Evolutionary conservation across 2,329 filamentous ascomycete genomes (phyloP).

Genomic region (Alternaria solani): DNA sequence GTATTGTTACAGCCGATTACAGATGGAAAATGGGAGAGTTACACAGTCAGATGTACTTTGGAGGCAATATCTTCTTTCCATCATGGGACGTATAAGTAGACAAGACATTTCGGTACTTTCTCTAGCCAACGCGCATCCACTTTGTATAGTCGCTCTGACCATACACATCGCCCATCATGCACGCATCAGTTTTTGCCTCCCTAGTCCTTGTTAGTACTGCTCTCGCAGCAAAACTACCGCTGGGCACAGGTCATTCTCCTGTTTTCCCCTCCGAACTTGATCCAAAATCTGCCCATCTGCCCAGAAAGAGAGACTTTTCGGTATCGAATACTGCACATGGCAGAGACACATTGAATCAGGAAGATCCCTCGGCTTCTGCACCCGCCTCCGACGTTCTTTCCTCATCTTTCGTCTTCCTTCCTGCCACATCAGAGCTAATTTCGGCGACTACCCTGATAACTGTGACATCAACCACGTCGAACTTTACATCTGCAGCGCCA

Average conservation of each 20-base stretch:
- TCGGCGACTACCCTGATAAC: not conserved
- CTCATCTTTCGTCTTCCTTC: not conserved
- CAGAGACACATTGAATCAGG: not conserved
- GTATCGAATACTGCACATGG: not conserved
- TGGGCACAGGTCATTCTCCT: not conserved
- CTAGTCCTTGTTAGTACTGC: slow-evolving; percentile 13
- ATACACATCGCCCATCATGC: slow-evolving; percentile 14
- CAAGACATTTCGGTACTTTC: not conserved
- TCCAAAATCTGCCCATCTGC: not conserved
- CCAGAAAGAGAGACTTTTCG: not conserved
- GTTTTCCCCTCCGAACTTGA: not conserved
- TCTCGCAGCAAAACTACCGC: slow-evolving; percentile 2
- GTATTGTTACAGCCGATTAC: slow-evolving; percentile 8
- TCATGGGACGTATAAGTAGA: slow-evolving; percentile 10
- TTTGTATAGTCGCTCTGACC: not conserved
- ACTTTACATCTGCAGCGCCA: not conserved
- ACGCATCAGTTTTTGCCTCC: slow-evolving; percentile 12
- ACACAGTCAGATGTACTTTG: slow-evolving; percentile 13
- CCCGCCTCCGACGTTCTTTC: not conserved
- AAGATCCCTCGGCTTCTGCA: not conserved
- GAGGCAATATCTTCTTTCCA: not conserved
- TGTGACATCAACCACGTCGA: not conserved
- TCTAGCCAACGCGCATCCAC: not conserved
- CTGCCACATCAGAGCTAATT: not conserved
- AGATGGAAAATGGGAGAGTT: slow-evolving; percentile 12